These are phyloP conservation scores for Peronospora belbahrii DNA, from an alignment of 352 stramenopile species.

Conservation along the genomic window DNA sequence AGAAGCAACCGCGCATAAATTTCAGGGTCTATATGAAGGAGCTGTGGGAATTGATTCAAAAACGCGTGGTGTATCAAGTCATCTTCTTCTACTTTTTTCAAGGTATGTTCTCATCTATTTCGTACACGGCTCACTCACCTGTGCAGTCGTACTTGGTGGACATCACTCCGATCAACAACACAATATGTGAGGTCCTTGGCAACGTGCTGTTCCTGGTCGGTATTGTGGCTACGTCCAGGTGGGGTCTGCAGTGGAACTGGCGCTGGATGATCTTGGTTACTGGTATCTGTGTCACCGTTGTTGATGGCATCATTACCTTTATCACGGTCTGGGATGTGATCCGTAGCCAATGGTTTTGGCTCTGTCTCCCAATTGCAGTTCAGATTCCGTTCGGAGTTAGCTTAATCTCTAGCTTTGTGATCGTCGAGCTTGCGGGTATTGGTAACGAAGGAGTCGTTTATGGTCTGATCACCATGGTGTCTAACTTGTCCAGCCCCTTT, in stretches of 20 bases:
- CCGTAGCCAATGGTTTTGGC: slow-evolving; percentile 31
- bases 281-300: slow-evolving; percentile 13
- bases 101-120: slow-evolving; percentile 37
- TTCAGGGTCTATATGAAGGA: slow-evolving; percentile 33
- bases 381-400: slow-evolving; percentile 28
- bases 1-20: slow-evolving; percentile 25
- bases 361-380: slow-evolving; percentile 26
- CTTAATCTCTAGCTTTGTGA: slow-evolving; percentile 36
- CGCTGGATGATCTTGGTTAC: slow-evolving; percentile 28
- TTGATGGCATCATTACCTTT: slow-evolving; percentile 28
- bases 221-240: slow-evolving; percentile 29
- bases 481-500: slow-evolving; percentile 28
- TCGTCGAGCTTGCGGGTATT: slow-evolving; percentile 30
- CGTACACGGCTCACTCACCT: slow-evolving; percentile 19
- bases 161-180: slow-evolving; percentile 28
- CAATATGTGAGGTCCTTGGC: slow-evolving; percentile 24
- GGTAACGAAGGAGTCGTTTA: slow-evolving; percentile 41
- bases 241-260: slow-evolving; percentile 29
- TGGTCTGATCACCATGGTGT: slow-evolving; percentile 28
- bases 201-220: slow-evolving; percentile 27
- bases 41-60: slow-evolving; percentile 27
- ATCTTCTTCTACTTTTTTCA: slow-evolving; percentile 27
- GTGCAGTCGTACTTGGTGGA: slow-evolving; percentile 32
- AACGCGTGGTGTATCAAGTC: slow-evolving; percentile 21
- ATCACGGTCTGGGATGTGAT: slow-evolving; percentile 27